Conservation (phyloP, 441 rosid genomes). For the Croton laevigatus region DNA sequence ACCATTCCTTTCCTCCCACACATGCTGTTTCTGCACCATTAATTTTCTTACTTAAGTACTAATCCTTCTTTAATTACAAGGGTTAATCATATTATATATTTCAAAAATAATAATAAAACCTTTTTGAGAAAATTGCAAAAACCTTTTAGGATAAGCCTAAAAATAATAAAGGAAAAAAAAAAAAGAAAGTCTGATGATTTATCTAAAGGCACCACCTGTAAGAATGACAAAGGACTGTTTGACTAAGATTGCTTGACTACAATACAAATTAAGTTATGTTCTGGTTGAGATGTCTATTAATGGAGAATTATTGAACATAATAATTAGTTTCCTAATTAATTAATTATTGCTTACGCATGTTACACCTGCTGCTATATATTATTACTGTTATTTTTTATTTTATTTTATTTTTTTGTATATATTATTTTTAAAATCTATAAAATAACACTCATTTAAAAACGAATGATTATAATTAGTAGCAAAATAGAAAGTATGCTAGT, state of each 20-base stretch:
- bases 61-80: no score
- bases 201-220: not conserved
- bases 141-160: no score
- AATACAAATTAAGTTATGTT: not conserved
- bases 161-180: not conserved
- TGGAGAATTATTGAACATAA: conserved; percentile 26
- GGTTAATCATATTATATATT: no score
- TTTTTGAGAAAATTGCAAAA: no score
- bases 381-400: no score
- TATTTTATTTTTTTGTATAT: no score
- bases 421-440: no score
- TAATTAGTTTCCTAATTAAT: not conserved
- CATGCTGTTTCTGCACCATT: conserved; percentile 38
- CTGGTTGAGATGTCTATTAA: conserved; percentile 25
- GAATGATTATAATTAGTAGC: no score
- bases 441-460: no score
- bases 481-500: no score
- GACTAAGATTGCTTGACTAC: not conserved
- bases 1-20: conserved; percentile 64
- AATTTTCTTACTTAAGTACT: no score
- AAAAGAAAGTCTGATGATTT: not conserved
- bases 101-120: no score
- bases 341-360: conserved; percentile 2
- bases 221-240: not conserved
- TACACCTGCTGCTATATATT: not conserved